phyloP scores from a whole-genome alignment of 2,329 filamentous ascomycete genomes.

The Sphaerulina musiva region DNA sequence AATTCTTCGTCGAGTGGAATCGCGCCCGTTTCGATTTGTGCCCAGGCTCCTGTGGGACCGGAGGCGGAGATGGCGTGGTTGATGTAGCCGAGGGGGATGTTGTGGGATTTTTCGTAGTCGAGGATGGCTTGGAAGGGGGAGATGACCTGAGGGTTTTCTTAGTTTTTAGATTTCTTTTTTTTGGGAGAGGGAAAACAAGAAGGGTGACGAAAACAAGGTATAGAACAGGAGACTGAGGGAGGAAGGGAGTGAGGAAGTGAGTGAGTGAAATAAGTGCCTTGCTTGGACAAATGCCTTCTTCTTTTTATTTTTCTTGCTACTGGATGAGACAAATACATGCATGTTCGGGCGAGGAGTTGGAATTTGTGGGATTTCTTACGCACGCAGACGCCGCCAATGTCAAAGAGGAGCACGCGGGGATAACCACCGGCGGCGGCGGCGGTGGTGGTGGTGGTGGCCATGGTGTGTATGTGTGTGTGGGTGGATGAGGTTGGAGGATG shows the following conservation, averaged over 20 bases:
- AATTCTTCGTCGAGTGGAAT: constrained; percentile 68
- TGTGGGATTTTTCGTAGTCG: constrained; percentile 71
- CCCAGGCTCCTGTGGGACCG: constrained; percentile 76
- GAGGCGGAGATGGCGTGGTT: constrained; percentile 81
- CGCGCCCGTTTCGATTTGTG: constrained; percentile 76
- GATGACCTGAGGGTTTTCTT: constrained; percentile 54
- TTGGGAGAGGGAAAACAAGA: no score
- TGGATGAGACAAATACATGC: no score
- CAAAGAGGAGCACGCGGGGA: constrained; percentile 77
- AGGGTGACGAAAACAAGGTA: no score
- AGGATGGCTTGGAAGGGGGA: constrained; percentile 91
- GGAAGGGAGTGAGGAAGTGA: no score
- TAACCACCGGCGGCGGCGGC: background rate
- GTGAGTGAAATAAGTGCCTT: no score
- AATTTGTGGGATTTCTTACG: constrained; percentile 38
- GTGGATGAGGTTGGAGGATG: no score
- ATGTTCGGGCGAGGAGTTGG: no score
- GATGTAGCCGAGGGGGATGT: constrained; percentile 81
- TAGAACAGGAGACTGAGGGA: no score
- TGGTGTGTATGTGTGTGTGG: no score
- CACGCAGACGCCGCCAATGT: constrained; percentile 96
- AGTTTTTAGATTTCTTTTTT: background rate
- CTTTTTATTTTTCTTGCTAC: no score
- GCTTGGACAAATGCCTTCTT: no score
- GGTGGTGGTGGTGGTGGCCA: background rate